A percentile compares a stretch with the other conserved stretches of the same genome.
phyloP scores from a whole-genome alignment of 768 basidiomycete genomes.

The Leccinum rimulosum region DNA sequence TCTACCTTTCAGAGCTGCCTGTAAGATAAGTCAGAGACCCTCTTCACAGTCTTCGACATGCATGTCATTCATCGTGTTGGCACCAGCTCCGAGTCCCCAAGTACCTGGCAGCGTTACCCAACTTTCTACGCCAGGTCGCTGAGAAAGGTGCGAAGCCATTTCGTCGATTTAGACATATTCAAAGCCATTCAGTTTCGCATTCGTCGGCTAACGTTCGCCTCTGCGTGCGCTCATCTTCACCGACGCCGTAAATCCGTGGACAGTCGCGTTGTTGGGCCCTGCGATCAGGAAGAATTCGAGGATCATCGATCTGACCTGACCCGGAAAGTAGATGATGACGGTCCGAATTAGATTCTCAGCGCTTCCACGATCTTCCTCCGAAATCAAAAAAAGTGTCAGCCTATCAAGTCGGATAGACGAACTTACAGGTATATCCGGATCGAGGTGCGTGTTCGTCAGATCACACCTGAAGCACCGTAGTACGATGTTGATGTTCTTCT shows the following conservation, averaged over 20 bases:
- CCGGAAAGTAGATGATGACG: constrained; percentile 37
- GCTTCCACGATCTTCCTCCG: constrained; percentile 36
- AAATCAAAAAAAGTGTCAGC: neutral
- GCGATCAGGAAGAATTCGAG: neutral
- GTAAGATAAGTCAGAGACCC: constrained; percentile 31
- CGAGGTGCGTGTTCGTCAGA: constrained; percentile 31
- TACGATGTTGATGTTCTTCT: neutral
- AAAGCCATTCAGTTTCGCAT: neutral
- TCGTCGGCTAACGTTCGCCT: neutral
- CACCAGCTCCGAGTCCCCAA: neutral
- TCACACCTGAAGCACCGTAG: constrained; percentile 21
- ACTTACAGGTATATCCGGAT: constrained; percentile 30
- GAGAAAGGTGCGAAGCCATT: constrained; percentile 31
- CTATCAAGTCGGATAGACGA: neutral
- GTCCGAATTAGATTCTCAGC: constrained; percentile 42
- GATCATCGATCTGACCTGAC: constrained; percentile 17
- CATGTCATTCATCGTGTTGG: constrained; percentile 37
- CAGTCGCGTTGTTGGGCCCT: neutral
- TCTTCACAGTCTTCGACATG: constrained; percentile 41
- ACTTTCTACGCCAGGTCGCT: constrained; percentile 27
- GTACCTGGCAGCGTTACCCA: constrained; percentile 12
- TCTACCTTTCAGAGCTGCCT: constrained; percentile 39
- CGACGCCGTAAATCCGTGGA: constrained; percentile 38
- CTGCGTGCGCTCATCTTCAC: constrained; percentile 14
- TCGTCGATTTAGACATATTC: constrained; percentile 36